phyloP scores from a whole-genome alignment of 202 grass and related monocot genomes.

The Eragrostis tef region DNA sequence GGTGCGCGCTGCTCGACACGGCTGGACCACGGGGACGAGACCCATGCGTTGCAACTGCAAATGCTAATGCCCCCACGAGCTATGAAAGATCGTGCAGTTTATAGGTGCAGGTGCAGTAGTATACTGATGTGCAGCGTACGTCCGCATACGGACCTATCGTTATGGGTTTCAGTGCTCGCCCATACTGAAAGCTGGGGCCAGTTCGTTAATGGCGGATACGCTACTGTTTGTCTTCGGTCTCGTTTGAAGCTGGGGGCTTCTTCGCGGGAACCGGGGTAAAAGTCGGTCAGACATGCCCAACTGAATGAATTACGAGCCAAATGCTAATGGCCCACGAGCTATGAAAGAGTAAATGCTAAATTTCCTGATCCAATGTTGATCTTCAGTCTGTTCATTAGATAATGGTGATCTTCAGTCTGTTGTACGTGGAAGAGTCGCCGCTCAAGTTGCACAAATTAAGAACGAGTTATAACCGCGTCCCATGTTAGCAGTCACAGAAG shows the following conservation, averaged over 20 bases:
- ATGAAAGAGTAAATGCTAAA: too few species aligned
- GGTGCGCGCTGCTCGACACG: not conserved
- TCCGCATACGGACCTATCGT: not conserved
- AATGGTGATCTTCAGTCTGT: not conserved
- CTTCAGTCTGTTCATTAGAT: not conserved
- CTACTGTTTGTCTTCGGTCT: not conserved
- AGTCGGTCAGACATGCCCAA: too few species aligned
- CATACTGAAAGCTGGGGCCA: not conserved
- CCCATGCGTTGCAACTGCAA: not conserved
- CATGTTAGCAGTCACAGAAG: slow-evolving; percentile 15
- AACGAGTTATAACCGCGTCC: not conserved
- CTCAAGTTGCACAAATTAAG: slow-evolving; percentile 13
- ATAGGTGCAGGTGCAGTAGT: too few species aligned
- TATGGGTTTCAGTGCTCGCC: slow-evolving; percentile 6
- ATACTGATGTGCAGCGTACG: not conserved
- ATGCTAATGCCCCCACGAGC: not conserved
- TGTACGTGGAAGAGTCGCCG: not conserved
- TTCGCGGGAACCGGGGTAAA: not conserved
- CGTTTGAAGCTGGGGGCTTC: not conserved
- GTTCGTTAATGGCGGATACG: not conserved
- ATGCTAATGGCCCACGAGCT: too few species aligned
- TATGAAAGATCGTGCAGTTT: not conserved
- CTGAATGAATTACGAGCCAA: too few species aligned
- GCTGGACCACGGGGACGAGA: not conserved
- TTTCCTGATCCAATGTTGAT: slow-evolving; percentile 23